phyloP scores from a whole-genome alignment of 495 filamentous ascomycete genomes.

The Lindgomyces ingoldianus region DNA sequence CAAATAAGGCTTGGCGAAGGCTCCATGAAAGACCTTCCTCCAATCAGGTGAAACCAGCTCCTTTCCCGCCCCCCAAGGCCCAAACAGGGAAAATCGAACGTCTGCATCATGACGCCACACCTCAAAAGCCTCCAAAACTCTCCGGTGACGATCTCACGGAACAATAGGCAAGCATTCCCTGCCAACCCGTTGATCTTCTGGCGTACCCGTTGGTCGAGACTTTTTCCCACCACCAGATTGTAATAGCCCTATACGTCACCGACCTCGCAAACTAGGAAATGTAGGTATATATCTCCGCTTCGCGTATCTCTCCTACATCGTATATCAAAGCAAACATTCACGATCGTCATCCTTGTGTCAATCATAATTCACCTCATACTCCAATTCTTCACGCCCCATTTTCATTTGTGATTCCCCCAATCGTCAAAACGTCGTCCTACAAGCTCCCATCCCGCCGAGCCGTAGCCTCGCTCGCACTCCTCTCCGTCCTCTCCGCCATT shows the following conservation, averaged over 20 bases:
- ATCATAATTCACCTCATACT: background rate
- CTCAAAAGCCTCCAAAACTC: conserved; percentile 8
- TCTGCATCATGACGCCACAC: conserved; percentile 35
- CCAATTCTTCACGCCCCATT: background rate
- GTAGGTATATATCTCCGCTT: conserved; percentile 18
- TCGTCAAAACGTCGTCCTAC: conserved; percentile 26
- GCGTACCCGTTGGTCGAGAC: conserved; percentile 12
- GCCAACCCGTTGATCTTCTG: background rate
- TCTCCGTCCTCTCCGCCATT: conserved; percentile 24
- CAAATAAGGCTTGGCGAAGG: too few species aligned
- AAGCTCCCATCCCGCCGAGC: conserved; percentile 23
- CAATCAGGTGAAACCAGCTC: background rate
- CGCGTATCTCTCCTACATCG: background rate
- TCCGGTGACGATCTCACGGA: conserved; percentile 8
- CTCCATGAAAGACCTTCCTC: background rate
- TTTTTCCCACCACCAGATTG: background rate
- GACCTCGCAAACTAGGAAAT: background rate
- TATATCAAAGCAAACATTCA: too few species aligned
- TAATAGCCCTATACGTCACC: conserved; percentile 26
- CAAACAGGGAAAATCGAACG: background rate
- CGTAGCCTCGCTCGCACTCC: conserved; percentile 26
- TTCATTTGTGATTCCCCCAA: background rate
- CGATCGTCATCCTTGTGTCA: background rate
- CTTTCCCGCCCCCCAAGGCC: background rate
- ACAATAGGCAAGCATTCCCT: conserved; percentile 11